Base-by-base conservation (phyloP, 2,329 filamentous ascomycete genomes). In the Didymella keratinophila region DNA sequence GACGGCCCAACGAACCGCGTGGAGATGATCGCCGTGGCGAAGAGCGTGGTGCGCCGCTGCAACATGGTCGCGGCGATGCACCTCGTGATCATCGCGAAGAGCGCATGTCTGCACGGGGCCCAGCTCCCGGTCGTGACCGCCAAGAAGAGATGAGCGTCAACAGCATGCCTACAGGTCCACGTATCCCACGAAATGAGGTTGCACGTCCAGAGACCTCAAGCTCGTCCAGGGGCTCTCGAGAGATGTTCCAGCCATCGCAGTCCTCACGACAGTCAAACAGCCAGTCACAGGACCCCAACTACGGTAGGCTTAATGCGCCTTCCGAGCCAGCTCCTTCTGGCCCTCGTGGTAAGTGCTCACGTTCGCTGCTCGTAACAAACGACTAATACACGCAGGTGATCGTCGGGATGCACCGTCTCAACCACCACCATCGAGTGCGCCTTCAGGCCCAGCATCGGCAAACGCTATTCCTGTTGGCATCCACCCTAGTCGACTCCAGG, bases 401-500 rank as follows among this genome's bases (percentile, higher is more conserved):
- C 69, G 72, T 6, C 70, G 72, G 9, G 68, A 72, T 36, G 34
- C 62, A 44, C 68, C 65, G 44, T 63, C 60, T 14, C 69, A 71
- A 42, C 64, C 69, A 27, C 60, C 73, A 20, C 63, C 69, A 37
- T 59, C 73, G 21, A 71, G 73, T 12, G 69, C 77, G 16, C 73
- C 77, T 39, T 70, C 76, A 7, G 70, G 69, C 9, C 68, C 69
- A 23, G 45, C 56, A 34, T 51, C 45, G 54, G 73, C 28, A 49
- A 70, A 11, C 63, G 72, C 41, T 9, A 78, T 81, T 34, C 71
- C 76, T 16, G 72, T 76, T 21, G 82, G 83, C 30, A 79, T 86
- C 44, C 84, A 86, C 67, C 84, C 84, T 11, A 84, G 84, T 65
- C 79, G 84, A 36, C 71, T 85, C 44, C 80, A 78, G 39, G 78